phyloP scores from a whole-genome alignment of 2,329 filamentous ascomycete species.

The Sporothrix euskadiensis region DNA sequence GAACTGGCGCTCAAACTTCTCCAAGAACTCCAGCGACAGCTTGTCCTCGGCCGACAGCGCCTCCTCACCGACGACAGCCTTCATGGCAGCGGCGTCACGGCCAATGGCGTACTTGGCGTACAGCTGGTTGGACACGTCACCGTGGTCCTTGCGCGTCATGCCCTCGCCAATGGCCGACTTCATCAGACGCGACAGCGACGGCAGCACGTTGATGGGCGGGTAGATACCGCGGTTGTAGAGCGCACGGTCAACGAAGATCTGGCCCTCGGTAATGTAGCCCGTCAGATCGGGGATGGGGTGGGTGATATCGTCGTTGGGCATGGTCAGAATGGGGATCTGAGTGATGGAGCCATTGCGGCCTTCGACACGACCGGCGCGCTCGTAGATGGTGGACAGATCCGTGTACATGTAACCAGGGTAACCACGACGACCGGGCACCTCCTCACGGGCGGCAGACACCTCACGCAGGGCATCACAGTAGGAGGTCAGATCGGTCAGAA shows the following conservation, averaged over 20 bases:
- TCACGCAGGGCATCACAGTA: constrained; percentile 99
- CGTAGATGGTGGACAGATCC: constrained; percentile 99
- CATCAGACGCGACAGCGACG: constrained; percentile 98
- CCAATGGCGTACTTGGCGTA: constrained; percentile 99
- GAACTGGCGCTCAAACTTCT: constrained; percentile 97
- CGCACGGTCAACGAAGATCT: constrained; percentile 95
- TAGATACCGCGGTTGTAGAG: constrained; percentile 96
- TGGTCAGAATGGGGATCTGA: constrained; percentile 97
- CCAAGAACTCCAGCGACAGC: constrained; percentile 95
- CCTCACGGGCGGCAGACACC: constrained; percentile 95
- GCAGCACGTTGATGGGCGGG: constrained; percentile 97
- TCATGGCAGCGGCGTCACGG: constrained; percentile 97
- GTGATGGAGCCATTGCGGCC: constrained; percentile 98
- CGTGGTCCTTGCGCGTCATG: constrained; percentile 94
- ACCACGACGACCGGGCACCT: constrained; percentile 98
- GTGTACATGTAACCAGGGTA: constrained; percentile 99
- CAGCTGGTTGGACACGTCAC: constrained; percentile 97
- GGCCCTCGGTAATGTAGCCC: constrained; percentile 97
- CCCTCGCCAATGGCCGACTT: constrained; percentile 99
- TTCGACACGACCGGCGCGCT: constrained; percentile 94
- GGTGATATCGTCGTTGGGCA: constrained; percentile 99
- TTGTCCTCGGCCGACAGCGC: constrained; percentile 95
- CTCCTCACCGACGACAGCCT: constrained; percentile 98
- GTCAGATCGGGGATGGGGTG: constrained; percentile 98
- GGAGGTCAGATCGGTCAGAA: constrained; percentile 94